These are phyloP conservation scores for Solanum pennellii DNA, from an alignment of 257 asterid genomes.

Conservation along the genomic window DNA sequence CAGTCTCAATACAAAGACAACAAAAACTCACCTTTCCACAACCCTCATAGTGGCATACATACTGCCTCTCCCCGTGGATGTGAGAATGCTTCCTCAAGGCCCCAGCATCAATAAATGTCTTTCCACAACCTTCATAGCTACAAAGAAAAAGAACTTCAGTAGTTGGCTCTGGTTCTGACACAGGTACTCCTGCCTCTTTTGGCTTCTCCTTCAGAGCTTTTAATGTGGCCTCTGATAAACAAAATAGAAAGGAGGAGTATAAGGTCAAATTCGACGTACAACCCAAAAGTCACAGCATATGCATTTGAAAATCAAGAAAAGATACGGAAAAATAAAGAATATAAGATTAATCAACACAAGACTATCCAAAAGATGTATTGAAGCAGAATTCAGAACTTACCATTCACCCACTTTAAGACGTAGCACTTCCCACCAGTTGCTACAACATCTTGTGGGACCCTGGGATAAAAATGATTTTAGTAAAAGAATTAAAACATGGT, in stretches of 20 bases:
- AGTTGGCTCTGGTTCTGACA: constrained; percentile 91
- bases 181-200: constrained; percentile 48
- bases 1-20: neutral
- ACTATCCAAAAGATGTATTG: neutral
- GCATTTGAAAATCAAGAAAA: neutral
- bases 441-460: constrained; percentile 97
- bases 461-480: constrained; percentile 1
- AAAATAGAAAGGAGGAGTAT: constrained; percentile 7
- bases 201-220: constrained; percentile 53
- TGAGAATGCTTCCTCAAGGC: constrained; percentile 97
- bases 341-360: neutral
- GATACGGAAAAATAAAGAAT: neutral
- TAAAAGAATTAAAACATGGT: neutral
- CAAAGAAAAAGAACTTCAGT: constrained; percentile 96
- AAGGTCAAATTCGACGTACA: neutral
- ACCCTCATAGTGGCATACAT: constrained; percentile 77
- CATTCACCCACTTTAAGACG: constrained; percentile 81
- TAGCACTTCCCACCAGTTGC: constrained; percentile 84
- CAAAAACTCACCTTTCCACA: constrained; percentile 50
- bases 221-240: constrained; percentile 51
- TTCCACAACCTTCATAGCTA: constrained; percentile 96
- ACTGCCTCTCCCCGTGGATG: constrained; percentile 98
- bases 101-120: constrained; percentile 92
- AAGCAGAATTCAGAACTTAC: constrained; percentile 29
- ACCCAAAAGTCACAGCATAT: neutral